Evolutionary conservation across 73 alveolate species (phyloP).

Genomic region (Paramecium caudatum): DNA sequence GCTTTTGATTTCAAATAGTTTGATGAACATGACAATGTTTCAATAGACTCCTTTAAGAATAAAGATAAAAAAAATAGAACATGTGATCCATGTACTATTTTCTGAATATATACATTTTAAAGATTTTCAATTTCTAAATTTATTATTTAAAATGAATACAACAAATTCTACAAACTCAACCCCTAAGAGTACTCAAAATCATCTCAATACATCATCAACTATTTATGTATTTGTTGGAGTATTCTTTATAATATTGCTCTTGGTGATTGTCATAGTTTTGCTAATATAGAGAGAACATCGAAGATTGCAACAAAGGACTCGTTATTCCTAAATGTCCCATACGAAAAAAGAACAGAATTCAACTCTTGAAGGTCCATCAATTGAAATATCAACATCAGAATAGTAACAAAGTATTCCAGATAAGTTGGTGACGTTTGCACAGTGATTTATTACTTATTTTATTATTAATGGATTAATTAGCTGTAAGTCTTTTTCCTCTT

Average conservation of each 20-base stretch:
- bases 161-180: neutral
- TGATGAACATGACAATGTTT: slow-evolving; percentile 55
- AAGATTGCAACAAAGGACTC: neutral
- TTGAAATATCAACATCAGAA: neutral
- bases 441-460: slow-evolving; percentile 21
- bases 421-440: slow-evolving; percentile 30
- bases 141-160: slow-evolving; percentile 10
- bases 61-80: slow-evolving; percentile 51
- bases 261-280: neutral
- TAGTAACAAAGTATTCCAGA: neutral
- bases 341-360: neutral
- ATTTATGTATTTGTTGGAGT: slow-evolving; percentile 23
- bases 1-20: slow-evolving; percentile 43
- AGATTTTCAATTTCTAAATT: no score
- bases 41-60: slow-evolving; percentile 24
- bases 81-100: slow-evolving; percentile 49
- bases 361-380: neutral
- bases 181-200: no score
- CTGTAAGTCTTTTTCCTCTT: neutral
- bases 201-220: neutral
- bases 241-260: neutral
- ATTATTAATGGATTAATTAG: slow-evolving; percentile 47
- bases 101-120: slow-evolving; percentile 28
- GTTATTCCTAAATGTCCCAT: neutral
- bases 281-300: slow-evolving; percentile 14